phyloP scores from a whole-genome alignment of 192 early-diverging fungal species.

The Phycomyces nitens region DNA sequence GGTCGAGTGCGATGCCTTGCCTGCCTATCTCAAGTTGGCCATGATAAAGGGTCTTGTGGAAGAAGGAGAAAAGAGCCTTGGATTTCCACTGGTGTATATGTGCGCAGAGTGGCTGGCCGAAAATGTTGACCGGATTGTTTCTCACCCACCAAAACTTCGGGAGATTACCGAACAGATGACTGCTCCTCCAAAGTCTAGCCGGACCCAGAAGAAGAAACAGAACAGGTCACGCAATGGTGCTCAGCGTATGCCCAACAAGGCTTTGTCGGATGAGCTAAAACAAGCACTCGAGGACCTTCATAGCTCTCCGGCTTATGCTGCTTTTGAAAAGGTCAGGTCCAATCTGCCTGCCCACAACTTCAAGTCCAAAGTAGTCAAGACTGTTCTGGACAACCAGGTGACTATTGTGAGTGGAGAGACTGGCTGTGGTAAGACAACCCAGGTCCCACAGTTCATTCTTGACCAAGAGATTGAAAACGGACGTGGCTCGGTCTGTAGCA shows the following conservation, averaged over 20 bases:
- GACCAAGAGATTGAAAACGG: constrained; percentile 52
- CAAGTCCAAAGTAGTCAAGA: constrained; percentile 49
- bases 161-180: constrained; percentile 39
- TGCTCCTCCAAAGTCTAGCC: neutral
- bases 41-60: constrained; percentile 50
- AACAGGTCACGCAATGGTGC: neutral
- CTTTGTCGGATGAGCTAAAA: constrained; percentile 10
- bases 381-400: constrained; percentile 52
- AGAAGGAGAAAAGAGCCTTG: constrained; percentile 37
- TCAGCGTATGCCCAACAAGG: neutral
- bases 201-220: constrained; percentile 4
- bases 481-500: constrained; percentile 45
- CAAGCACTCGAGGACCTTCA: constrained; percentile 13
- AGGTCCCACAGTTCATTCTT: constrained; percentile 78
- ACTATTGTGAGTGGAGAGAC: constrained; percentile 78
- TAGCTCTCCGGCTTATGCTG: constrained; percentile 25
- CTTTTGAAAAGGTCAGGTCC: constrained; percentile 41
- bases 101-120: constrained; percentile 57
- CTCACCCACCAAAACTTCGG: constrained; percentile 45
- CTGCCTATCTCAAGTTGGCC: constrained; percentile 67
- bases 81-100: constrained; percentile 56
- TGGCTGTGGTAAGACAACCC: constrained; percentile 72
- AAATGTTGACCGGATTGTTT: constrained; percentile 41
- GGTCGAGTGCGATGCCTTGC: constrained; percentile 59
- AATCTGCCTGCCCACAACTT: constrained; percentile 62